phyloP scores from a whole-genome alignment of 176 grass and related monocot species.

The Alopecurus myosuroides region DNA sequence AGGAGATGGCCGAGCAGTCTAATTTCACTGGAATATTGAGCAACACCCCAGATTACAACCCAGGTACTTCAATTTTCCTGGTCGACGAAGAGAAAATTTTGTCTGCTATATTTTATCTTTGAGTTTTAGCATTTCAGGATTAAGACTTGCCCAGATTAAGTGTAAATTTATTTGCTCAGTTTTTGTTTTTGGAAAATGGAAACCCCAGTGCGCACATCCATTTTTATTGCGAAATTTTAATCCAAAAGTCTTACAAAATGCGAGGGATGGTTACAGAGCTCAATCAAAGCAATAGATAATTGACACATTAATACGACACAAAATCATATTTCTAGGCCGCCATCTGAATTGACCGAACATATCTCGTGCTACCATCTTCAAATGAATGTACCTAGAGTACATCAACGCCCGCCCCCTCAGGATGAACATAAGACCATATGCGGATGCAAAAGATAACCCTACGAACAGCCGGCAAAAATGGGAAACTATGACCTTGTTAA shows the following conservation, averaged over 20 bases:
- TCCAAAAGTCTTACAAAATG: neutral
- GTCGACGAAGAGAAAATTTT: neutral
- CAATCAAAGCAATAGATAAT: neutral
- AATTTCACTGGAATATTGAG: constrained; percentile 82
- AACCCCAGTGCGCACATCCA: too few species aligned
- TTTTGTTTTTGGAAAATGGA: too few species aligned
- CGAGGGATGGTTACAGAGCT: neutral
- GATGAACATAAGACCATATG: too few species aligned
- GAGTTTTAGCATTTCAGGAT: neutral
- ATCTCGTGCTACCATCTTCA: too few species aligned
- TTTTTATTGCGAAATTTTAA: neutral
- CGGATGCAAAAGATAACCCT: too few species aligned
- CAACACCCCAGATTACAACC: constrained; percentile 49
- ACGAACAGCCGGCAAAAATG: too few species aligned
- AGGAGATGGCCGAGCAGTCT: constrained; percentile 55
- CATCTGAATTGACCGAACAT: neutral
- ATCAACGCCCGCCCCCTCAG: too few species aligned
- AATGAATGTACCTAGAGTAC: too few species aligned
- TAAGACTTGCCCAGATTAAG: neutral
- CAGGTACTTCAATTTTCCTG: constrained; percentile 39
- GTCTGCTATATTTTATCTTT: neutral
- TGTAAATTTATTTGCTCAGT: neutral
- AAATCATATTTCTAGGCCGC: neutral
- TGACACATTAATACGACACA: neutral
- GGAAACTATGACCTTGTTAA: too few species aligned